These are phyloP conservation scores for Suillus clintonianus DNA, from an alignment of 768 basidiomycete species.

Conservation along the genomic window DNA sequence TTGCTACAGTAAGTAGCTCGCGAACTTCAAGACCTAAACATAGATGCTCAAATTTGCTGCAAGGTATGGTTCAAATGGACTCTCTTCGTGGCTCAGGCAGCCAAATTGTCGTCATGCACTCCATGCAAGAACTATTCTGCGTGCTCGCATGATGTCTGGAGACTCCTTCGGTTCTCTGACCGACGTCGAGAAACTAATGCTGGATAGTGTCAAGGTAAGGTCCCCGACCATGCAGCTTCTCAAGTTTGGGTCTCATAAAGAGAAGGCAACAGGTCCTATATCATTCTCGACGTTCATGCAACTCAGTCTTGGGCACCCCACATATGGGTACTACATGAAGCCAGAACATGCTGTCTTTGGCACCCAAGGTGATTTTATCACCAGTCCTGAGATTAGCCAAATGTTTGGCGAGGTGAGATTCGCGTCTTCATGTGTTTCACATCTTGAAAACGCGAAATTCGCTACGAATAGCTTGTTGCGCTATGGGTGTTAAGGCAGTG, in stretches of 20 bases:
- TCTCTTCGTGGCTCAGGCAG: conserved; percentile 10
- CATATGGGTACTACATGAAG: conserved; percentile 91
- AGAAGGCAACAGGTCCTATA: conserved; percentile 84
- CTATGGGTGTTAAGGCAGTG: conserved; percentile 87
- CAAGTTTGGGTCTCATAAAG: not conserved
- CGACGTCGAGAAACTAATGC: conserved; percentile 63
- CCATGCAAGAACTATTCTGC: not conserved
- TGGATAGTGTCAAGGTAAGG: conserved; percentile 71
- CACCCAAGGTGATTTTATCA: conserved; percentile 87
- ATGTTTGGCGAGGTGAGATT: conserved; percentile 89
- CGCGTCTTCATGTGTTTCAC: not conserved
- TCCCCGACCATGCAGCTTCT: not conserved
- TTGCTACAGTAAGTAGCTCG: not conserved
- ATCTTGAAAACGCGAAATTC: not conserved
- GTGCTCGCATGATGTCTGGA: not conserved
- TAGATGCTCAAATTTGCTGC: conserved; percentile 10
- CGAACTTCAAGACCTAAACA: not conserved
- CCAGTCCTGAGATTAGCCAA: conserved; percentile 95
- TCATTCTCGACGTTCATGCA: conserved; percentile 91
- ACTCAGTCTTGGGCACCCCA: conserved; percentile 86
- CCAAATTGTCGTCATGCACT: conserved; percentile 2
- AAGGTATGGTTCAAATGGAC: not conserved
- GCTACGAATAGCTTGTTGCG: conserved; percentile 65
- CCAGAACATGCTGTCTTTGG: conserved; percentile 78
- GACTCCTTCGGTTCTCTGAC: conserved; percentile 27